phyloP scores from a whole-genome alignment of 352 stramenopile species.

The Plasmopara viticola region DNA sequence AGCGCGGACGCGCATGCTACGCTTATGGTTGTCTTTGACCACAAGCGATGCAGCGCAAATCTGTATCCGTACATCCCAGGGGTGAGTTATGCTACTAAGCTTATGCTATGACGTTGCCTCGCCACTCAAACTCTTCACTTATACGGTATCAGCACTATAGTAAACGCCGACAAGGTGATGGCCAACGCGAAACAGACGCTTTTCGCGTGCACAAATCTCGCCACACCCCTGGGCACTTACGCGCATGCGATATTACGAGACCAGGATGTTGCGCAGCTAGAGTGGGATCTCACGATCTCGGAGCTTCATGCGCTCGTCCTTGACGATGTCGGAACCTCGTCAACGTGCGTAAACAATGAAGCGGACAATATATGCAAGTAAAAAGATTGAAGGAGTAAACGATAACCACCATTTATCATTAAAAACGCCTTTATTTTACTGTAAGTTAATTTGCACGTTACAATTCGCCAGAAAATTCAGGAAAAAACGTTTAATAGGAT shows the following conservation, averaged over 20 bases:
- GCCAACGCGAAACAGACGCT: conserved; percentile 63
- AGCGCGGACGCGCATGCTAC: conserved; percentile 48
- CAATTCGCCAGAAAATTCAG: conserved; percentile 6
- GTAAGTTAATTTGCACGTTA: too few species aligned
- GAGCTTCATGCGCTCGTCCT: conserved; percentile 28
- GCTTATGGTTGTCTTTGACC: conserved; percentile 37
- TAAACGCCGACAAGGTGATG: conserved; percentile 31
- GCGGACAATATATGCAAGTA: too few species aligned
- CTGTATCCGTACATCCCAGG: conserved; percentile 48
- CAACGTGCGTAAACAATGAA: too few species aligned
- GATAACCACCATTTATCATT: too few species aligned
- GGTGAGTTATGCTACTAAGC: conserved; percentile 19
- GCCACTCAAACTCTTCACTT: neutral
- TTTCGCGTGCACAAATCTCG: conserved; percentile 46
- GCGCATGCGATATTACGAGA: conserved; percentile 50
- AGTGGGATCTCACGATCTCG: conserved; percentile 23
- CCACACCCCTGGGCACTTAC: conserved; percentile 63
- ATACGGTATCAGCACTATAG: conserved; percentile 32
- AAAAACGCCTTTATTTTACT: too few species aligned
- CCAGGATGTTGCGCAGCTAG: conserved; percentile 44
- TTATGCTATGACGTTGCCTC: too few species aligned
- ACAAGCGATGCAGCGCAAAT: conserved; percentile 10
- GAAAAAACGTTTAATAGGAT: conserved; percentile 11
- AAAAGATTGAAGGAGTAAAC: too few species aligned
- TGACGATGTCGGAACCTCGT: neutral